phyloP scores from a whole-genome alignment of 179 eudicot species.

The Camellia oleifera region DNA sequence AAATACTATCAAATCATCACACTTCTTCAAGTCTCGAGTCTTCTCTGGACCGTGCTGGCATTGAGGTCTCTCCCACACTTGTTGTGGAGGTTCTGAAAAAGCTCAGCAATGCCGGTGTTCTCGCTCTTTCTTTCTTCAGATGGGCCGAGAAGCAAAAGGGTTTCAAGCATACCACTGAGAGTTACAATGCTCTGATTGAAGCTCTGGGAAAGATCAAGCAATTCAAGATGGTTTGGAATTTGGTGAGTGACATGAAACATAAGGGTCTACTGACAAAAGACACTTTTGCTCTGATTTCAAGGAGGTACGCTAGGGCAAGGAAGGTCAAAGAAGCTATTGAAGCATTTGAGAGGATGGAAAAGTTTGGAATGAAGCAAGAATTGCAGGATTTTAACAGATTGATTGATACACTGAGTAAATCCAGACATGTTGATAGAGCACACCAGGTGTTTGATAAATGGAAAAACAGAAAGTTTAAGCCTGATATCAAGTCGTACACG shows the following conservation, averaged over 20 bases:
- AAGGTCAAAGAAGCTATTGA: constrained; percentile 59
- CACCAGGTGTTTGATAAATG: constrained; percentile 73
- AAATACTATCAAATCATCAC: constrained; percentile 29
- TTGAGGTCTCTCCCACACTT: constrained; percentile 34
- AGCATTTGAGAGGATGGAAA: constrained; percentile 70
- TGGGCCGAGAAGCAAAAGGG: constrained; percentile 72
- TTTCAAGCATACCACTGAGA: constrained; percentile 49
- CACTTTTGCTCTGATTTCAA: constrained; percentile 59
- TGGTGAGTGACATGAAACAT: constrained; percentile 59
- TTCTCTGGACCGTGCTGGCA: constrained; percentile 22
- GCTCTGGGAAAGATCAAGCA: constrained; percentile 82
- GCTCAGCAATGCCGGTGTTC: constrained; percentile 66
- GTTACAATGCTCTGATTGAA: constrained; percentile 66
- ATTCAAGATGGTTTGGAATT: constrained; percentile 59
- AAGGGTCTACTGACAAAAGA: constrained; percentile 50
- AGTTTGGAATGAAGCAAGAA: constrained; percentile 51
- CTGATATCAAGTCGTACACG: constrained; percentile 64
- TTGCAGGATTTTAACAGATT: constrained; percentile 60
- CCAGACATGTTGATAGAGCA: constrained; percentile 60
- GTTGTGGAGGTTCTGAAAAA: constrained; percentile 46
- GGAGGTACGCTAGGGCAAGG: constrained; percentile 73
- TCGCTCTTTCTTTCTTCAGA: constrained; percentile 65
- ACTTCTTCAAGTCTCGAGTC: constrained; percentile 29
- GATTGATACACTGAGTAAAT: constrained; percentile 59
- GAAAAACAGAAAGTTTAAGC: constrained; percentile 54